Percentiles rank a stretch among this genome's conserved stretches.
These are phyloP conservation scores for Plasmodium coatneyi DNA, from an alignment of 169 alveolate genomes.

Conservation along the genomic window DNA sequence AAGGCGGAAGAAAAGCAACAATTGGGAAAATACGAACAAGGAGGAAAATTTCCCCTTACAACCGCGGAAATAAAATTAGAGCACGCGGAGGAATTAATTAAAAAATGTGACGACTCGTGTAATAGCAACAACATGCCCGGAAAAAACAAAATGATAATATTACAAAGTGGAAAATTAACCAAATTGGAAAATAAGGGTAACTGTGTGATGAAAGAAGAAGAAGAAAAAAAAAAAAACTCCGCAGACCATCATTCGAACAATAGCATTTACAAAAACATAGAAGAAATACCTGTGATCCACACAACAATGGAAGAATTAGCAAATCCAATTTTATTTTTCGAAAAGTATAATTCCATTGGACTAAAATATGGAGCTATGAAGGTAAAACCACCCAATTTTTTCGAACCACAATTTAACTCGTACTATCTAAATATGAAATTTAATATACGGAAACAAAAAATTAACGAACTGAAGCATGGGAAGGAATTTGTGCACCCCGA, in stretches of 20 bases:
- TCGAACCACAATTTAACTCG: conserved; percentile 82
- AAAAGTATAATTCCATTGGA: conserved; percentile 78
- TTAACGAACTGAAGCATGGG: conserved; percentile 82
- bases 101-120: background rate
- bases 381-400: conserved; percentile 86
- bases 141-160: conserved; percentile 1
- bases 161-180: conserved; percentile 18
- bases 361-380: conserved; percentile 87
- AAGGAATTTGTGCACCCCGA: conserved; percentile 68
- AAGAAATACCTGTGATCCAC: conserved; percentile 79
- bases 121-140: background rate
- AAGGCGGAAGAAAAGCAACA: background rate
- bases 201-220: background rate
- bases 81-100: background rate
- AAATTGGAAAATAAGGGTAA: conserved; percentile 16
- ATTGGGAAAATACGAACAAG: background rate
- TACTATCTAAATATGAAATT: conserved; percentile 79
- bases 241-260: background rate
- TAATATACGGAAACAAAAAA: conserved; percentile 85
- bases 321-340: conserved; percentile 80
- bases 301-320: conserved; percentile 84
- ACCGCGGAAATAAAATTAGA: background rate
- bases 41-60: background rate
- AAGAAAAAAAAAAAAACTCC: background rate
- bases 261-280: conserved; percentile 15